A percentile compares a stretch with the other conserved stretches of the same genome.
Conservation (phyloP, 139 green algal species). For the Picochlorum sp. region DNA sequence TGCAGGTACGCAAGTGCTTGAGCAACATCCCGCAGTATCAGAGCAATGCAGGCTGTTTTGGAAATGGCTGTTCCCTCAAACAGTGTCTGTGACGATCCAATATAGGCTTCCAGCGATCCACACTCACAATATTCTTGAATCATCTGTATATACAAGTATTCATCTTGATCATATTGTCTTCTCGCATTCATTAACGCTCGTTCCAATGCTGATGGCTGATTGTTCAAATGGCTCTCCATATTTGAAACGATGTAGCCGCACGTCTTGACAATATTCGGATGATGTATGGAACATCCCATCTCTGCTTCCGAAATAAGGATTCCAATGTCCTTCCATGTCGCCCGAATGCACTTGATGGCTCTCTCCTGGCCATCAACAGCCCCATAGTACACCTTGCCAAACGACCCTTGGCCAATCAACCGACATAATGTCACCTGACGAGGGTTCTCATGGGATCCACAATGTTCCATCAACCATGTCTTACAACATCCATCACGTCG, state of each 20-base stretch:
- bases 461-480: no score
- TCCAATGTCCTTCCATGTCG: background rate
- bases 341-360: background rate
- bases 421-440: background rate
- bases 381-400: background rate
- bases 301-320: background rate
- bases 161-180: background rate
- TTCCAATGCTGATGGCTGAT: background rate
- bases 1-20: background rate
- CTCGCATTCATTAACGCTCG: background rate
- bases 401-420: background rate
- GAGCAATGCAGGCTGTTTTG: background rate
- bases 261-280: constrained; percentile 1
- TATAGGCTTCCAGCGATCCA: background rate
- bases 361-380: background rate
- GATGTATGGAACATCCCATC: background rate
- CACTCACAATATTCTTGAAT: background rate
- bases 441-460: background rate
- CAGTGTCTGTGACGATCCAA: background rate
- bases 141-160: background rate
- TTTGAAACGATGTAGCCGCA: background rate
- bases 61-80: background rate
- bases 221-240: background rate
- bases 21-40: background rate
- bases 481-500: no score